phyloP scores from a whole-genome alignment of 257 asterid genomes.

The Petunia secreta region DNA sequence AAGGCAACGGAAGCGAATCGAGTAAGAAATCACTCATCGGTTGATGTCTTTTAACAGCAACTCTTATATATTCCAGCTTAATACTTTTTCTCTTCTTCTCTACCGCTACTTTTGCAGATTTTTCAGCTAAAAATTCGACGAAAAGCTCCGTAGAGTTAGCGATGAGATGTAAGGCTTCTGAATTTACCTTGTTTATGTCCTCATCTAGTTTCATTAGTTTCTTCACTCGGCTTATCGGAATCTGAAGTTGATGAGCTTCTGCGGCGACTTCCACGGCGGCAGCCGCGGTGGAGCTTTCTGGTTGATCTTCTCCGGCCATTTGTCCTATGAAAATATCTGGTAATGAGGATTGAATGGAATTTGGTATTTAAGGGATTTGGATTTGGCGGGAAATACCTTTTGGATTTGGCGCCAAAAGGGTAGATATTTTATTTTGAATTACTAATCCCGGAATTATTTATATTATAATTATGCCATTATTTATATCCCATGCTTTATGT shows the following conservation, averaged over 20 bases:
- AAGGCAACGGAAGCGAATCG: slow-evolving; percentile 73
- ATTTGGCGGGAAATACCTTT: too few relatives aligned
- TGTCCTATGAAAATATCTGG: too few relatives aligned
- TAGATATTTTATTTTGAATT: too few relatives aligned
- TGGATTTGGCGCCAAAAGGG: too few relatives aligned
- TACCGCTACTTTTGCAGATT: slow-evolving; percentile 63
- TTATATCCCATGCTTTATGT: too few relatives aligned
- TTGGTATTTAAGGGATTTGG: too few relatives aligned
- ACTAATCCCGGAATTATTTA: too few relatives aligned
- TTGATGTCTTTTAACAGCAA: slow-evolving; percentile 76
- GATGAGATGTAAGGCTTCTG: slow-evolving; percentile 77
- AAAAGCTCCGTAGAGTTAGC: slow-evolving; percentile 78
- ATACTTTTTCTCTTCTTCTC: slow-evolving; percentile 78
- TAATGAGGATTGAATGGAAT: too few relatives aligned
- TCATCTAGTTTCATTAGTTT: slow-evolving; percentile 78
- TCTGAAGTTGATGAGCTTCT: slow-evolving; percentile 48
- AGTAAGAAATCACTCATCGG: slow-evolving; percentile 84
- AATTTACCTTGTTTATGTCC: slow-evolving; percentile 70
- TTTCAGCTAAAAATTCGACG: slow-evolving; percentile 75
- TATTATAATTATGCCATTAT: too few relatives aligned
- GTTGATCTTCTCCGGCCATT: slow-evolving; percentile 51
- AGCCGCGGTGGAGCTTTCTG: slow-evolving; percentile 35
- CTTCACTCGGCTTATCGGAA: slow-evolving; percentile 75
- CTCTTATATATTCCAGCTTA: slow-evolving; percentile 57
- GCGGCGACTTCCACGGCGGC: slow-evolving; percentile 1